These are phyloP conservation scores for Fraxinus americana DNA, from an alignment of 257 asterid genomes.

Conservation along the genomic window DNA sequence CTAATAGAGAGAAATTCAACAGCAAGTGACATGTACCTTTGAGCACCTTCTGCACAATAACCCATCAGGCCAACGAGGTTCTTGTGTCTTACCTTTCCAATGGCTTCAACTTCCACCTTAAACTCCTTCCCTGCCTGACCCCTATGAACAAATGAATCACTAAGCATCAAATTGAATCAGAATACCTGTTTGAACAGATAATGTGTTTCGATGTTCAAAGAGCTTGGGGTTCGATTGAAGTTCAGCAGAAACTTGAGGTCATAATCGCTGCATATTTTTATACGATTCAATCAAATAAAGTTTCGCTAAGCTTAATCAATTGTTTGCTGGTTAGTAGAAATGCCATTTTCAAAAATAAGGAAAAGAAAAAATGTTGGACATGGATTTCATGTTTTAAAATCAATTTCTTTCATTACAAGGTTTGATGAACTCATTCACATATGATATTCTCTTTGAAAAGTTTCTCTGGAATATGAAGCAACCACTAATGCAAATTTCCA, in stretches of 20 bases:
- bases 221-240: background rate
- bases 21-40: constrained; percentile 46
- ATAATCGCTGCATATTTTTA: background rate
- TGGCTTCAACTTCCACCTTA: constrained; percentile 98
- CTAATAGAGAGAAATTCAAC: no score
- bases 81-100: constrained; percentile 96
- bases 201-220: background rate
- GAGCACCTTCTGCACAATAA: constrained; percentile 89
- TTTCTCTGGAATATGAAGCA: background rate
- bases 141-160: constrained; percentile 43
- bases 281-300: constrained; percentile 2
- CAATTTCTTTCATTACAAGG: background rate
- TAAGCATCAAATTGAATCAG: constrained; percentile 8
- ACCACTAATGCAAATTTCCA: background rate
- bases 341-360: constrained; percentile 8
- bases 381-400: background rate
- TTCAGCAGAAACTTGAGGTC: background rate
- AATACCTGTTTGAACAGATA: background rate
- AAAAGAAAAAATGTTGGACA: background rate
- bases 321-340: background rate
- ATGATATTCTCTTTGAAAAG: background rate
- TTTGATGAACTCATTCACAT: background rate
- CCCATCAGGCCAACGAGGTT: constrained; percentile 93
- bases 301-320: background rate
- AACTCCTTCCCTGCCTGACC: constrained; percentile 98